Conservation (phyloP, 257 asterid species). For the Petunia axillaris region DNA sequence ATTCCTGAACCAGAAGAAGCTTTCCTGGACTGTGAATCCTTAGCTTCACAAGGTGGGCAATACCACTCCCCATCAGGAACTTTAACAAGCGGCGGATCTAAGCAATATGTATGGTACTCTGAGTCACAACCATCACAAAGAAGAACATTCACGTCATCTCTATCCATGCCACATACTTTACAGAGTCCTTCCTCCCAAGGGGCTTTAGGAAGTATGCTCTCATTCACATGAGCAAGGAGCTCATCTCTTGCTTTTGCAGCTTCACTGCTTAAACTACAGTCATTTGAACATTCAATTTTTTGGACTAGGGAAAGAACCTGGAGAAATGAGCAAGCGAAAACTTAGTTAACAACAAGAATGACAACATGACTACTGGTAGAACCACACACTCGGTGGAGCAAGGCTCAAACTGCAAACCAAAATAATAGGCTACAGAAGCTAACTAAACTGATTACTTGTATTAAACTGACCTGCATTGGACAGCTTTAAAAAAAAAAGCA, state of each 20-base stretch:
- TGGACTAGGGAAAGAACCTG: constrained; percentile 70
- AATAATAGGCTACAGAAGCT: neutral
- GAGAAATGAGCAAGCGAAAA: constrained; percentile 29
- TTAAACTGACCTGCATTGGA: neutral
- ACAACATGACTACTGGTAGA: neutral
- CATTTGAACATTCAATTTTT: constrained; percentile 14
- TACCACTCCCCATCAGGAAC: constrained; percentile 95
- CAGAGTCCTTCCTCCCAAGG: constrained; percentile 99
- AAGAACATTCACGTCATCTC: constrained; percentile 85
- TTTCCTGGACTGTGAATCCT: constrained; percentile 43
- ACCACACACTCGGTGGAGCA: constrained; percentile 7
- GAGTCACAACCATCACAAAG: constrained; percentile 92
- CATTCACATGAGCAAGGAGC: constrained; percentile 51
- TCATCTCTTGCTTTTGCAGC: constrained; percentile 71
- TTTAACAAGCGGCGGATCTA: constrained; percentile 84
- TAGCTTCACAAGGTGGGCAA: constrained; percentile 88
- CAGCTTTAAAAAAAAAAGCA: neutral
- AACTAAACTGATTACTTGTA: too few relatives aligned
- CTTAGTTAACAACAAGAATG: constrained; percentile 19
- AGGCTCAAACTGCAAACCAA: constrained; percentile 17
- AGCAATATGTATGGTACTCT: constrained; percentile 89
- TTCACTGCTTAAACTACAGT: constrained; percentile 42
- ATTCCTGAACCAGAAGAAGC: constrained; percentile 39
- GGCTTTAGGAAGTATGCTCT: constrained; percentile 79
- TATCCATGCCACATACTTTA: constrained; percentile 95